phyloP scores from a whole-genome alignment of 768 basidiomycete genomes.

The Boletus tomentosulus region DNA sequence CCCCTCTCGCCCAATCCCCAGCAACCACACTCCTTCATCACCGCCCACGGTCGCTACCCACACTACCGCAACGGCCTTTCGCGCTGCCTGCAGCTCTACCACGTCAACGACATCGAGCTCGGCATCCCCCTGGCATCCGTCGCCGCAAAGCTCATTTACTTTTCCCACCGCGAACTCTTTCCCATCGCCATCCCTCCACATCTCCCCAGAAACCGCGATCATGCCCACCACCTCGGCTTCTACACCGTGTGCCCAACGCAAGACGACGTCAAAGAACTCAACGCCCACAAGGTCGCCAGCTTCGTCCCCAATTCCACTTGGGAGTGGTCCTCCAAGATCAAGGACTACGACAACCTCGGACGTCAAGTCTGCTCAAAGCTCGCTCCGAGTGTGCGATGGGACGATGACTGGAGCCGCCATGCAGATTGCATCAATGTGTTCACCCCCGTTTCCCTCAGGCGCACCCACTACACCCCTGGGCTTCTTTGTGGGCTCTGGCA shows the following conservation, averaged over 20 bases:
- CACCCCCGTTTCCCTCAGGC: slow-evolving; percentile 24
- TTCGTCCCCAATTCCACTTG: slow-evolving; percentile 13
- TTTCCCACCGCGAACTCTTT: slow-evolving; percentile 50
- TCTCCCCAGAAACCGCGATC: slow-evolving; percentile 30
- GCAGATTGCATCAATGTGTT: slow-evolving; percentile 43
- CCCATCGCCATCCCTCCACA: slow-evolving; percentile 41
- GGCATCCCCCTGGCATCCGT: slow-evolving; percentile 44
- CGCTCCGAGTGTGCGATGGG: slow-evolving; percentile 44
- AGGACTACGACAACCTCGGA: slow-evolving; percentile 16
- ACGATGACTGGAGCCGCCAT: slow-evolving; percentile 56
- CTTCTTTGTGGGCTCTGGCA: slow-evolving; percentile 56
- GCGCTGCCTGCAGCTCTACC: slow-evolving; percentile 26
- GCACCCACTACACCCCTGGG: slow-evolving; percentile 45
- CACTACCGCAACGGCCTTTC: slow-evolving; percentile 39
- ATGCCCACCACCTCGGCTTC: slow-evolving; percentile 22
- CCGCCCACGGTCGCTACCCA: slow-evolving; percentile 46
- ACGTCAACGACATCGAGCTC: slow-evolving; percentile 25
- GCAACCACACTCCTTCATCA: slow-evolving; percentile 28
- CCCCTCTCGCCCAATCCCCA: slow-evolving; percentile 36
- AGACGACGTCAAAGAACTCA: slow-evolving; percentile 59
- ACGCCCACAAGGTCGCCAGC: slow-evolving; percentile 38
- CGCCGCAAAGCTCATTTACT: slow-evolving; percentile 62
- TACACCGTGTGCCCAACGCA: slow-evolving; percentile 41
- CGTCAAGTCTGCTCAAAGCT: slow-evolving; percentile 24
- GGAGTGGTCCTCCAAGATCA: slow-evolving; percentile 23